A percentile compares a stretch with the other conserved stretches of the same genome.
Evolutionary conservation across 23 red algal genomes (phyloP).

Genomic region (Cyanidioschyzon merolae): DNA sequence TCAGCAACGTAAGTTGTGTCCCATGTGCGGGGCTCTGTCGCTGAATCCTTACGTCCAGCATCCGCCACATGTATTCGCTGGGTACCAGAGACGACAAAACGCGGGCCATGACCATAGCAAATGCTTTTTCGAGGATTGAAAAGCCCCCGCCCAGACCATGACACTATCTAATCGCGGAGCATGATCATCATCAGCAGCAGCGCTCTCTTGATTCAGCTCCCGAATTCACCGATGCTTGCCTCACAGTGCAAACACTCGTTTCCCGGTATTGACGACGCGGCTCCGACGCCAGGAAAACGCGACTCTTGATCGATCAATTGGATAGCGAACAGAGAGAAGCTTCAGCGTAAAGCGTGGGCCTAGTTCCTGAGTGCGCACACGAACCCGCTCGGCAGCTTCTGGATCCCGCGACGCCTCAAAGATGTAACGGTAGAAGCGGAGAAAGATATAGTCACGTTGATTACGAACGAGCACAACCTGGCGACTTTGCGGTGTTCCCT

Average conservation of each 20-base stretch:
- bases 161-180: no score
- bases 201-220: no score
- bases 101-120: no score
- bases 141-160: no score
- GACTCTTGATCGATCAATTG: neutral
- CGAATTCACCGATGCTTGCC: no score
- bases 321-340: slow-evolving; percentile 10
- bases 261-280: neutral
- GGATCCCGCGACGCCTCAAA: neutral
- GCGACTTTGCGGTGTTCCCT: slow-evolving; percentile 33
- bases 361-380: slow-evolving; percentile 66
- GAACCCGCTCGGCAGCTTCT: neutral
- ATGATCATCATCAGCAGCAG: no score
- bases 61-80: no score
- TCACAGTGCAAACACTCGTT: neutral
- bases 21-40: no score
- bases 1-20: no score
- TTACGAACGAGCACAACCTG: slow-evolving; percentile 83
- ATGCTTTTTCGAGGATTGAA: no score
- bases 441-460: slow-evolving; percentile 96
- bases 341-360: slow-evolving; percentile 90
- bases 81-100: no score
- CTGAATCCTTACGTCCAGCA: no score
- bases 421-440: slow-evolving; percentile 68
- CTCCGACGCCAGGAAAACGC: neutral